Percentiles rank a stretch among this genome's conserved stretches.
Evolutionary conservation across 2,329 filamentous ascomycete genomes (phyloP).

Genomic region (Fusarium brevicatenulatum): DNA sequence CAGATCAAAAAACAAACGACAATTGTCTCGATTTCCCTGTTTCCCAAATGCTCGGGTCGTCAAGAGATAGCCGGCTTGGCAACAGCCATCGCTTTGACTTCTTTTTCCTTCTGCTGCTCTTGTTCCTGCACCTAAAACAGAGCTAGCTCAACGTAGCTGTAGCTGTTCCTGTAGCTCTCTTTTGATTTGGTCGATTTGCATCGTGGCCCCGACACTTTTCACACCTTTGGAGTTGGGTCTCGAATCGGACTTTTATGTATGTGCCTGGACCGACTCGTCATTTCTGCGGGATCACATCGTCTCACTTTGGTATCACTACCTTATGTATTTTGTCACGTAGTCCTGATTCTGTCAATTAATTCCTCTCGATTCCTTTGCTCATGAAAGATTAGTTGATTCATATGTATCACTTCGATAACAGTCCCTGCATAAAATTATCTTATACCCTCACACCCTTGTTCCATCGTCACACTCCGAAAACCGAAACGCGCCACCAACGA

Average conservation of each 20-base stretch:
- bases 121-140: slow-evolving; percentile 29
- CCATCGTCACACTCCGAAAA: slow-evolving; percentile 4
- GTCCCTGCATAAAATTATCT: slow-evolving; percentile 24
- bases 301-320: background rate
- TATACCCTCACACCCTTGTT: slow-evolving; percentile 22
- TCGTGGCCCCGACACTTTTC: slow-evolving; percentile 20
- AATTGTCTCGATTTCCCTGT: background rate
- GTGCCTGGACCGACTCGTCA: slow-evolving; percentile 4
- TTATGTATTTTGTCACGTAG: too few relatives aligned
- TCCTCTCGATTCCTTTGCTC: background rate
- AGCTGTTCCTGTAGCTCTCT: slow-evolving; percentile 1
- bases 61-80: slow-evolving; percentile 32
- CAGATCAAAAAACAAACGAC: background rate
- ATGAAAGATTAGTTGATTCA: background rate
- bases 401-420: background rate
- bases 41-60: slow-evolving; percentile 28
- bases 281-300: background rate
- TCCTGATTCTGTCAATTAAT: background rate
- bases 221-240: slow-evolving; percentile 9
- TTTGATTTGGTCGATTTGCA: slow-evolving; percentile 9
- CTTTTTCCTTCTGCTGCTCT: background rate
- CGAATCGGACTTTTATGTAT: slow-evolving; percentile 2
- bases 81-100: slow-evolving; percentile 6
- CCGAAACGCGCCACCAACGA: slow-evolving; percentile 33
- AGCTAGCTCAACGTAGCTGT: background rate